Percentiles rank a stretch among this genome's conserved stretches.
These are phyloP conservation scores for Mortierella sp. DNA, from an alignment of 371 early-diverging fungal species.

Conservation along the genomic window DNA sequence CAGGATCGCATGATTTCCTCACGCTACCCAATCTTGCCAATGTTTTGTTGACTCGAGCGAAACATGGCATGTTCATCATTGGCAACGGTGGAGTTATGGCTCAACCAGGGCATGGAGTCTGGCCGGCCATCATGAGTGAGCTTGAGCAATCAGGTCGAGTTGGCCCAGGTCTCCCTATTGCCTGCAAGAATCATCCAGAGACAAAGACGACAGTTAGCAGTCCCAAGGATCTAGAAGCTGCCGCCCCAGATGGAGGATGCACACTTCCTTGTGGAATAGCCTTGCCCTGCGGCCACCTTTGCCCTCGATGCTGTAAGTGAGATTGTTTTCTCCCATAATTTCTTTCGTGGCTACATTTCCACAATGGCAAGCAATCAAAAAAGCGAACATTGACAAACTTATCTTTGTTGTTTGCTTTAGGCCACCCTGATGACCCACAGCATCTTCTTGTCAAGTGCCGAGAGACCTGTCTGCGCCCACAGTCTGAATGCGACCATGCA, in stretches of 20 bases:
- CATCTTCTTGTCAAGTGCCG: conserved; percentile 49
- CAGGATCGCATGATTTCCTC: conserved; percentile 77
- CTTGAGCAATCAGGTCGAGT: conserved; percentile 39
- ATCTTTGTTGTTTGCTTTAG: conserved; percentile 22
- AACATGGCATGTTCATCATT: conserved; percentile 66
- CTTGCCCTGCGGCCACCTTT: conserved; percentile 55
- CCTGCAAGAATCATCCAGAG: conserved; percentile 61
- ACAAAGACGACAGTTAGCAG: conserved; percentile 17
- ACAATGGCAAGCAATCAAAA: too few species aligned
- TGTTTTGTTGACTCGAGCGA: conserved; percentile 82
- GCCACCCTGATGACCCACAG: conserved; percentile 38
- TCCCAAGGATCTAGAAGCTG: conserved; percentile 25
- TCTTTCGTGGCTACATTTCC: too few species aligned
- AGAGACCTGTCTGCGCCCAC: background rate
- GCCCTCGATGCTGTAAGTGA: conserved; percentile 54
- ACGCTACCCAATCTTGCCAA: conserved; percentile 82
- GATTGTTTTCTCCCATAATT: too few species aligned
- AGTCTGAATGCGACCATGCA: background rate
- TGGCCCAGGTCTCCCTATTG: conserved; percentile 59
- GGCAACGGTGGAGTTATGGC: conserved; percentile 63
- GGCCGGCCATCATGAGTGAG: conserved; percentile 51
- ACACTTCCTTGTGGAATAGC: conserved; percentile 17
- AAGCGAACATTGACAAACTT: too few species aligned
- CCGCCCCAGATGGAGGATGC: conserved; percentile 62
- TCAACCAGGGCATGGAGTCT: conserved; percentile 41